Conservation (phyloP, 2,329 filamentous ascomycete genomes). For the Cytospora chrysosperma region DNA sequence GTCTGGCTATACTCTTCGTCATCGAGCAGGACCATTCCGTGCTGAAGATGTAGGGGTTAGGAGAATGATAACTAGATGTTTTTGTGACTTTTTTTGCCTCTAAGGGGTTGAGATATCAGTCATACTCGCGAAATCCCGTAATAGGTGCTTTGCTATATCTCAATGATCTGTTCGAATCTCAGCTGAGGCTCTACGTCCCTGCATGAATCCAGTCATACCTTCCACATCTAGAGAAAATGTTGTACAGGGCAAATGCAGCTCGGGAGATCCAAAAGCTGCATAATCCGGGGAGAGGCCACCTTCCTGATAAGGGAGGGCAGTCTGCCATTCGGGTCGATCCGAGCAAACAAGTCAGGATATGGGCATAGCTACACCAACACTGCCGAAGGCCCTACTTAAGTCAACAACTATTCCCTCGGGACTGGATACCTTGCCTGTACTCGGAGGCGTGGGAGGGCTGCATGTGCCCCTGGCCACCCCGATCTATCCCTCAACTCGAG, state of each 20-base stretch:
- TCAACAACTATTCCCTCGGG: too few species aligned
- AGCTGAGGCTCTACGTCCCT: constrained; percentile 12
- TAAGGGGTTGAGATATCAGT: background rate
- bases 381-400: too few species aligned
- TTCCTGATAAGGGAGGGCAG: constrained; percentile 4
- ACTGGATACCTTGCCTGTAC: too few species aligned
- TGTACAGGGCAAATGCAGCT: background rate
- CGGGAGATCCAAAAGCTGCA: constrained; percentile 9
- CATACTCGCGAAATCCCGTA: background rate
- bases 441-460: too few species aligned
- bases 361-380: background rate
- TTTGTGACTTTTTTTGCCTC: too few species aligned
- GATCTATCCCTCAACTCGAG: too few species aligned
- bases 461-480: too few species aligned
- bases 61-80: too few species aligned
- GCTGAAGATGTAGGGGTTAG: background rate
- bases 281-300: background rate
- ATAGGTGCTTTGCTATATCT: background rate
- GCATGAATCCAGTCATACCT: constrained; percentile 12
- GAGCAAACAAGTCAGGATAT: background rate
- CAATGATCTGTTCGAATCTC: background rate
- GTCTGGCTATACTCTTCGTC: background rate
- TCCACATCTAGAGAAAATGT: constrained; percentile 1
- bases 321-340: background rate
- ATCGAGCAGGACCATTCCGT: background rate